Percentiles rank a stretch among this genome's conserved stretches.
phyloP scores from a whole-genome alignment of 768 basidiomycete species.

The Panaeolus cyanescens region DNA sequence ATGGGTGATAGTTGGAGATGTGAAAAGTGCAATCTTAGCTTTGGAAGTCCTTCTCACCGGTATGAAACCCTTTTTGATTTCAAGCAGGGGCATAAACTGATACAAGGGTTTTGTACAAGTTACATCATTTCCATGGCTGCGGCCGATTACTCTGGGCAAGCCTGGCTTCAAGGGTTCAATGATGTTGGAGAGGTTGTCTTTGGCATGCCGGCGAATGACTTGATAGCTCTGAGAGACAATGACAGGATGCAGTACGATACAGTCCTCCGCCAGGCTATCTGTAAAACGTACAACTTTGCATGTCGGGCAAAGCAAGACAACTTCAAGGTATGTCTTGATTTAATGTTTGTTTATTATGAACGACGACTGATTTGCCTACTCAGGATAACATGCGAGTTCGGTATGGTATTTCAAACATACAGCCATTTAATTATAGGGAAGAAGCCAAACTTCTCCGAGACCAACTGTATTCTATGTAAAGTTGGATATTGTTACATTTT shows the following conservation, averaged over 20 bases:
- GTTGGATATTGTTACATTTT: conserved; percentile 21
- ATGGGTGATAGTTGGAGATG: conserved; percentile 79
- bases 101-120: conserved; percentile 38
- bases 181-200: conserved; percentile 82
- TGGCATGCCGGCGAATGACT: conserved; percentile 75
- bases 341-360: not conserved
- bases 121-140: conserved; percentile 86
- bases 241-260: conserved; percentile 46
- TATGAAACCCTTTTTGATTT: conserved; percentile 35
- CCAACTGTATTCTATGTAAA: conserved; percentile 62
- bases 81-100: not conserved
- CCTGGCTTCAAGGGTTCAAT: conserved; percentile 96
- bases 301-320: conserved; percentile 88
- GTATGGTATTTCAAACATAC: conserved; percentile 76
- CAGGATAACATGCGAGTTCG: conserved; percentile 84
- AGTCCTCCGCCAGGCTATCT: conserved; percentile 63
- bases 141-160: conserved; percentile 86
- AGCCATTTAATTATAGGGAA: conserved; percentile 65
- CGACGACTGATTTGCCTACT: not conserved
- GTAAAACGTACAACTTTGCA: conserved; percentile 76
- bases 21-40: conserved; percentile 85
- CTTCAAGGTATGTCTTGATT: conserved; percentile 62
- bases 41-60: conserved; percentile 78
- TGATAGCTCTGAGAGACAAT: conserved; percentile 60
- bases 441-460: conserved; percentile 64